Evolutionary conservation across 371 early-diverging fungal species (phyloP), one percentile per base, ranked within the genome.

Genomic region (Apophysomyces variabilis): DNA sequence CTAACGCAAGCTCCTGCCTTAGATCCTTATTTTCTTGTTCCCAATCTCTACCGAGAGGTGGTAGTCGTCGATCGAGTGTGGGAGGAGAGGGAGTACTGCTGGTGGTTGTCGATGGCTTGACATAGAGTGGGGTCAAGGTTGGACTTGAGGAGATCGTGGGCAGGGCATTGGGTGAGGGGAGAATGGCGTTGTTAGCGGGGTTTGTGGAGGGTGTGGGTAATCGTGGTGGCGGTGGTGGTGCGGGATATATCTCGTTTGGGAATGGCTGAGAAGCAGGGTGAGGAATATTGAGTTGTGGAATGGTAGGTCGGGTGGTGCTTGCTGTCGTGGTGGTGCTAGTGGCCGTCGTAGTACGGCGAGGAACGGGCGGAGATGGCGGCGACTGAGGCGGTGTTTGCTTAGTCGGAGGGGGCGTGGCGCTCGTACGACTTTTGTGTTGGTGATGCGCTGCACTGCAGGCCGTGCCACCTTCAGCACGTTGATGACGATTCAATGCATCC

Each of bases 401-500:
- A 5, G 54, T 50, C 54, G 54, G 54, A 50, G 54, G 54, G 54
- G 54, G 54, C 54, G 54, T 50, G 54, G 54, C 54, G 54, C 54
- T 50, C 54, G 54, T 18, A 50, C 54, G 54, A 50, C n/a, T 47
- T n/a, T 21, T 50, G 9, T 50, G n/a, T 9, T 50, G 61, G 43
- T 47, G 62, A 47, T 73, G 73, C 18, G 73, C 71, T 16, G 66
- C 66, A 45, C 69, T 68, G 65, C 78, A 77, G 14, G 78, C 78
- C 58, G 78, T 72, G 62, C 79, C 79, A 61, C 77, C 77, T 64
- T 90, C 91, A 3, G 90, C 88, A 41, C 87, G 80, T 66, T 83
- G 85, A 67, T 93, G 93, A 35, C 93, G 79, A 74, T 90, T 90
- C 44, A 93, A 70, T 35, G 92, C 93, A 71, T 93, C 93, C 37